Percentiles rank a stretch among this genome's conserved stretches.
Evolutionary conservation across 352 stramenopile genomes (phyloP).

Genomic region (Phytophthora hibernalis): DNA sequence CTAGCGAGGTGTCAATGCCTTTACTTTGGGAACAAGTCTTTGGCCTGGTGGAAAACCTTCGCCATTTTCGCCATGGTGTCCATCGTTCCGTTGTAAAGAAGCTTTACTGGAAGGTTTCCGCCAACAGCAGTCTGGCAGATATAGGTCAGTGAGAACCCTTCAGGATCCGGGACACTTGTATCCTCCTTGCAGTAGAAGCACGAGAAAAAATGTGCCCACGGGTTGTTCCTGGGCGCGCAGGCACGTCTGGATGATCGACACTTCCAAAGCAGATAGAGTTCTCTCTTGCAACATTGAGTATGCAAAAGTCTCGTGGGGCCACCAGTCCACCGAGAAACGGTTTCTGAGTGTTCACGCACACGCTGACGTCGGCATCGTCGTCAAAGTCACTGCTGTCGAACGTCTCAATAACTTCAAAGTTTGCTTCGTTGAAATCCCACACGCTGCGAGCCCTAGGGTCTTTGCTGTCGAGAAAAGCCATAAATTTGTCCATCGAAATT

Average conservation of each 20-base stretch:
- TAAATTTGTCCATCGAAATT: slow-evolving; percentile 48
- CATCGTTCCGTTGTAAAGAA: slow-evolving; percentile 65
- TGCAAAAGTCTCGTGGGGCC: slow-evolving; percentile 62
- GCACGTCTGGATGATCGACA: slow-evolving; percentile 52
- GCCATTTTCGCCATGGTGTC: slow-evolving; percentile 73
- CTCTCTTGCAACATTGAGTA: slow-evolving; percentile 41
- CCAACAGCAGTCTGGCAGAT: slow-evolving; percentile 64
- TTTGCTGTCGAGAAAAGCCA: slow-evolving; percentile 54
- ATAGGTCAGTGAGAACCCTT: slow-evolving; percentile 55
- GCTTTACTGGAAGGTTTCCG: slow-evolving; percentile 50
- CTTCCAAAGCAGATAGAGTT: slow-evolving; percentile 49
- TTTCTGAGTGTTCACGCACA: slow-evolving; percentile 67
- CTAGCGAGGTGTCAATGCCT: background rate
- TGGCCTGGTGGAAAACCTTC: slow-evolving; percentile 53
- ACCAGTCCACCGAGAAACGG: slow-evolving; percentile 62
- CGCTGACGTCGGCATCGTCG: slow-evolving; percentile 37
- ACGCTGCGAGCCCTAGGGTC: slow-evolving; percentile 45
- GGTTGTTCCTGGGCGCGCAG: slow-evolving; percentile 35
- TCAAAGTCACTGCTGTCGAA: slow-evolving; percentile 33
- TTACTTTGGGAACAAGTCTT: slow-evolving; percentile 45
- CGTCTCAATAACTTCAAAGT: slow-evolving; percentile 57
- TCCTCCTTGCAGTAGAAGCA: slow-evolving; percentile 50
- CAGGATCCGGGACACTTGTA: slow-evolving; percentile 28
- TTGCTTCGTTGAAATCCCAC: slow-evolving; percentile 62
- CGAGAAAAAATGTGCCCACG: slow-evolving; percentile 51